These are phyloP conservation scores for Niebla homalea DNA, from an alignment of 495 filamentous ascomycete species.

Conservation along the genomic window DNA sequence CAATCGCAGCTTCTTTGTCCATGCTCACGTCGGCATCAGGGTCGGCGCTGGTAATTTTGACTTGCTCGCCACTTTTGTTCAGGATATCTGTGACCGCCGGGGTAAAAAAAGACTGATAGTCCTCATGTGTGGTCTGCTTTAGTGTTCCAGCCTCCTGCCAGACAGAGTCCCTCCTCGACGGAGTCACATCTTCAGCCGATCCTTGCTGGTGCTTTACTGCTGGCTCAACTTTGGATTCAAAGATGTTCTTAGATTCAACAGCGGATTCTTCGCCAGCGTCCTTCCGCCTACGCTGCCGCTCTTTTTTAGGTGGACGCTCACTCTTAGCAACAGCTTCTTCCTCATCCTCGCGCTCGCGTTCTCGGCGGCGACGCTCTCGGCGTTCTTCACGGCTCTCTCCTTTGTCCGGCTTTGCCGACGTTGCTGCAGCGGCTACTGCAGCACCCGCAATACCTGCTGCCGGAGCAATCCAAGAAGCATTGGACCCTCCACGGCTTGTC, in stretches of 20 bases:
- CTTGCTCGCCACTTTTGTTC: slow-evolving; percentile 3
- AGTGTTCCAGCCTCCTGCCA: slow-evolving; percentile 14
- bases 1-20: slow-evolving; percentile 10
- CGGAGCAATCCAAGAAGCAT: slow-evolving; percentile 26
- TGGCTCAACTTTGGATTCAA: not conserved
- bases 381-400: slow-evolving; percentile 22
- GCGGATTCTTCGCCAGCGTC: slow-evolving; percentile 11
- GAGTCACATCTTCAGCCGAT: slow-evolving; percentile 17
- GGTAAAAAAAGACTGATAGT: slow-evolving; percentile 18
- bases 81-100: slow-evolving; percentile 15
- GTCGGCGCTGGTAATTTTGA: slow-evolving; percentile 9
- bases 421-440: slow-evolving; percentile 27
- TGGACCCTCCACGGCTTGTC: not conserved
- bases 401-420: slow-evolving; percentile 24
- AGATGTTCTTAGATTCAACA: slow-evolving; percentile 5
- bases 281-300: slow-evolving; percentile 14
- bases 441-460: slow-evolving; percentile 37
- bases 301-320: slow-evolving; percentile 16
- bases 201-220: slow-evolving; percentile 18
- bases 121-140: slow-evolving; percentile 16
- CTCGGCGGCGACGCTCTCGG: slow-evolving; percentile 15
- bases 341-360: slow-evolving; percentile 16
- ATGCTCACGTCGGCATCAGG: slow-evolving; percentile 13
- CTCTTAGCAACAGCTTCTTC: slow-evolving; percentile 18
- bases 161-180: slow-evolving; percentile 15